Evolutionary conservation across 768 basidiomycete species (phyloP).

Genomic region (Baorangia bicolor): DNA sequence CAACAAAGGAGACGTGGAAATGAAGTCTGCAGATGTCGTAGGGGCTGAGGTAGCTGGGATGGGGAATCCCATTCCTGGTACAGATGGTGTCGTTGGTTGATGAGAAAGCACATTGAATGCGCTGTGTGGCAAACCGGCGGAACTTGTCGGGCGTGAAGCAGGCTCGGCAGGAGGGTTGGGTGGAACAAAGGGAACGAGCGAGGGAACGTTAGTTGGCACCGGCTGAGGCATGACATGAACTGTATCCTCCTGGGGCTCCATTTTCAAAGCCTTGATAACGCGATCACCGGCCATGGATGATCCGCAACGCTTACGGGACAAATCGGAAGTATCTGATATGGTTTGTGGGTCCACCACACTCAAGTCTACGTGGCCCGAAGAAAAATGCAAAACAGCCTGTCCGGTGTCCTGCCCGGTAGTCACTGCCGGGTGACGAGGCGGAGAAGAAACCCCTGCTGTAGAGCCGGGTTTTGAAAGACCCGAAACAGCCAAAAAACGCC

Average conservation of each 20-base stretch:
- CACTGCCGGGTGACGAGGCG: conserved; percentile 20
- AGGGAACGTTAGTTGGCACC: conserved; percentile 19
- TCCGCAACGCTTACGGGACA: conserved; percentile 51
- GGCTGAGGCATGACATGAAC: conserved; percentile 27
- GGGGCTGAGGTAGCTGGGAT: conserved; percentile 23
- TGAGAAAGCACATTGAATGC: conserved; percentile 26
- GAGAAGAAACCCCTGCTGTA: conserved; percentile 34
- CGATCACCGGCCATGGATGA: conserved; percentile 47
- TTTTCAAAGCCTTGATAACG: conserved; percentile 46
- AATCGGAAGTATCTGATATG: conserved; percentile 36
- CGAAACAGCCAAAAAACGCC: conserved; percentile 19
- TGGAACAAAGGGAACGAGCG: conserved; percentile 30
- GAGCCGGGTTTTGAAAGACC: conserved; percentile 36
- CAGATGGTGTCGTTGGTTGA: conserved; percentile 14
- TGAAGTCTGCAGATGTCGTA: conserved; percentile 22
- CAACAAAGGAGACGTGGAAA: conserved; percentile 21
- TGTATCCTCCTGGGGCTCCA: conserved; percentile 47
- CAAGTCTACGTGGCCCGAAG: conserved; percentile 14
- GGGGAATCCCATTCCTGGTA: conserved; percentile 18
- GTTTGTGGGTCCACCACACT: conserved; percentile 22
- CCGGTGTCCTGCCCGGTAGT: conserved; percentile 25
- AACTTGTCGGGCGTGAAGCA: conserved; percentile 34
- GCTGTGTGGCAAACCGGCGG: conserved; percentile 24
- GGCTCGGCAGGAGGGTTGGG: conserved; percentile 29
- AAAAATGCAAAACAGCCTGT: conserved; percentile 22